A percentile compares a stretch with the other conserved stretches of the same genome.
Evolutionary conservation across 306 rosid genomes (phyloP).

Genomic region (Vicia sativa): DNA sequence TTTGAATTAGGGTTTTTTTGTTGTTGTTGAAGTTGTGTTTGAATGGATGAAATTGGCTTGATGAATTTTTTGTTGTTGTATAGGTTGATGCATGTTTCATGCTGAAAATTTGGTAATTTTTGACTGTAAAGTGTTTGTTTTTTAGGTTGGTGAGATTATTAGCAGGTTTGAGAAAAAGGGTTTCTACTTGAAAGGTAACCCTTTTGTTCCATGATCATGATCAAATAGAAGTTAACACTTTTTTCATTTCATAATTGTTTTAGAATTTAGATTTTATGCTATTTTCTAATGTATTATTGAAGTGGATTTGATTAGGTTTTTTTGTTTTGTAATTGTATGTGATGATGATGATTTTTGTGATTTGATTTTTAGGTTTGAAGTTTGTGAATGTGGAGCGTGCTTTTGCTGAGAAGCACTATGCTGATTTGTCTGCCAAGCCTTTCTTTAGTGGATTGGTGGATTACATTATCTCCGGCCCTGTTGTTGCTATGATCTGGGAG

Average conservation of each 20-base stretch:
- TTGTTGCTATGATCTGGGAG: conserved; percentile 99
- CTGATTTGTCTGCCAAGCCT: conserved; percentile 90
- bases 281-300: too few species aligned
- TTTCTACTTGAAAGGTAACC: conserved; percentile 72
- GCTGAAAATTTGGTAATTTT: not conserved
- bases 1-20: not conserved
- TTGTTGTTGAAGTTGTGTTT: not conserved
- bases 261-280: not conserved
- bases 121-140: too few species aligned
- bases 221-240: too few species aligned
- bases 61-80: too few species aligned
- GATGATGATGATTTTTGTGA: too few species aligned
- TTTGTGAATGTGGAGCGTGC: conserved; percentile 69
- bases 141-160: conserved; percentile 86
- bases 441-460: conserved; percentile 86
- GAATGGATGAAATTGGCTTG: not conserved
- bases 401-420: conserved; percentile 90
- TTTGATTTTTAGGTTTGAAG: conserved; percentile 73
- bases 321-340: too few species aligned
- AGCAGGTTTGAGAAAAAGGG: conserved; percentile 98
- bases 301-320: too few species aligned
- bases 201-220: too few species aligned
- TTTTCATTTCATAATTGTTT: not conserved
- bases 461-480: conserved; percentile 87
- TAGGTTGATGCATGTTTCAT: too few species aligned